Conservation (phyloP, 441 rosid genomes). For the Breynia disticha region DNA sequence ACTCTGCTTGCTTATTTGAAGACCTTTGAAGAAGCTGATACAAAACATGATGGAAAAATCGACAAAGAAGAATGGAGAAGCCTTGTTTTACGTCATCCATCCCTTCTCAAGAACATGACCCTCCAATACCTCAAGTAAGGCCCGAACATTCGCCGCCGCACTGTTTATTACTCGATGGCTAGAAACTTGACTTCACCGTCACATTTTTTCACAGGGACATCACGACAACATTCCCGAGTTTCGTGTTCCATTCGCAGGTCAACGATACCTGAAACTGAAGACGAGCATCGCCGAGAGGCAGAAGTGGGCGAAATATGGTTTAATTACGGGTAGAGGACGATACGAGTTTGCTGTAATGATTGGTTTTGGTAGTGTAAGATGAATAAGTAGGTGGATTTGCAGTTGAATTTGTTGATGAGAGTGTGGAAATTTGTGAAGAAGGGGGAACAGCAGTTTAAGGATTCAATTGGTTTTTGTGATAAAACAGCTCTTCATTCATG, state of each 20-base stretch:
- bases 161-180: background rate
- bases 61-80: conserved; percentile 97
- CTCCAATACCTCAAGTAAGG: conserved; percentile 90
- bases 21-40: conserved; percentile 96
- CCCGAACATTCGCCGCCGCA: background rate
- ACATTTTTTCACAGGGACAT: conserved; percentile 48
- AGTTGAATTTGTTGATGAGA: too few species aligned
- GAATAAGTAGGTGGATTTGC: too few species aligned
- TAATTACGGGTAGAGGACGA: too few species aligned
- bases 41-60: conserved; percentile 85
- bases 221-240: conserved; percentile 86
- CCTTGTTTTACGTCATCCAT: conserved; percentile 78
- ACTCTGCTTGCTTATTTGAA: conserved; percentile 19
- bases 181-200: too few species aligned
- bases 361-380: too few species aligned
- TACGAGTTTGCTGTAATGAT: too few species aligned
- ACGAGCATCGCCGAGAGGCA: background rate
- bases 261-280: conserved; percentile 42
- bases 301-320: background rate
- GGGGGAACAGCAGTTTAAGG: too few species aligned
- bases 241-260: conserved; percentile 88
- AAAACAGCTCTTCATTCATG: too few species aligned
- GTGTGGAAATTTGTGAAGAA: too few species aligned
- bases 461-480: too few species aligned
- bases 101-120: conserved; percentile 86